phyloP scores from a whole-genome alignment of 495 filamentous ascomycete genomes.

The Tuber calosporum region DNA sequence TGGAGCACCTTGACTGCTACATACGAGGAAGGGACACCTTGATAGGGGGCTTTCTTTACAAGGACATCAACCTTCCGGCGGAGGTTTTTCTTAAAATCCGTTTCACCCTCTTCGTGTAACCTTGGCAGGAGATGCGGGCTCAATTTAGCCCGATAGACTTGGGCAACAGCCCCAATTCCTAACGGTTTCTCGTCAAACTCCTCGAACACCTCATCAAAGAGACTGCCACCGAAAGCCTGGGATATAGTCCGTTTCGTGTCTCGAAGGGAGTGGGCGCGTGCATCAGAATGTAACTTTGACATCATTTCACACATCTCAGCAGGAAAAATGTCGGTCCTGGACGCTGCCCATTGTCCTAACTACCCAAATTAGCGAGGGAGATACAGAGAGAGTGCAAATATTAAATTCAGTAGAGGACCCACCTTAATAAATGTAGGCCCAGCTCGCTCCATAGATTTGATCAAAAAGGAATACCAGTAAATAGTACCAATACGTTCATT shows the following conservation, averaged over 20 bases:
- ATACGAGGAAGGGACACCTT: conserved; percentile 74
- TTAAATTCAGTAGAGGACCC: conserved; percentile 19
- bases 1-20: conserved; percentile 97
- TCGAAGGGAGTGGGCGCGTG: conserved; percentile 78
- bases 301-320: conserved; percentile 82
- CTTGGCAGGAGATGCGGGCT: conserved; percentile 65
- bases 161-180: conserved; percentile 93
- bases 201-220: conserved; percentile 89
- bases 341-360: conserved; percentile 99
- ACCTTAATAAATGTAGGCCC: conserved; percentile 99
- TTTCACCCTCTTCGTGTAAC: conserved; percentile 45
- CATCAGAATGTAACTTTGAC: conserved; percentile 91
- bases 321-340: conserved; percentile 95
- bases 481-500: conserved; percentile 70
- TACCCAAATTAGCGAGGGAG: conserved; percentile 41
- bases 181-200: conserved; percentile 88
- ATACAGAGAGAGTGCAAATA: background rate
- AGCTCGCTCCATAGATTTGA: conserved; percentile 82
- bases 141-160: conserved; percentile 93
- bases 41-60: conserved; percentile 73
- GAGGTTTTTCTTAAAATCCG: conserved; percentile 59
- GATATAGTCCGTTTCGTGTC: conserved; percentile 70
- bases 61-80: conserved; percentile 75
- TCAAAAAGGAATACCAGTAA: conserved; percentile 92
- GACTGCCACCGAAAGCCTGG: conserved; percentile 69